Conservation (phyloP, 2,329 filamentous ascomycete genomes). For the Rutstroemia sp. region DNA sequence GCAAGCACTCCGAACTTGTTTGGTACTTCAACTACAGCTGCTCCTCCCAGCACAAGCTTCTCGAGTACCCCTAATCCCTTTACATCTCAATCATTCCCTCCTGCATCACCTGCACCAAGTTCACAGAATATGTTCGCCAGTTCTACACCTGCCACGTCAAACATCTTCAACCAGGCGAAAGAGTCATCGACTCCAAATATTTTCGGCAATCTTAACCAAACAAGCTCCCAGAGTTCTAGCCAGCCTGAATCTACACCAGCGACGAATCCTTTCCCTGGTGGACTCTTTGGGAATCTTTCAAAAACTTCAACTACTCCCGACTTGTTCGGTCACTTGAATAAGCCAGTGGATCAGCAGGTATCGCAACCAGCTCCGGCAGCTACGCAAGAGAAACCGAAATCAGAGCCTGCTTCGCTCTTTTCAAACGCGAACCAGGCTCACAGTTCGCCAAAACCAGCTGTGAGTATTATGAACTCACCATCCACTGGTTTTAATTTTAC, state of each 20-base stretch:
- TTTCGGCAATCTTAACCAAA: constrained; percentile 11
- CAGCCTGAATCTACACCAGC: constrained; percentile 4
- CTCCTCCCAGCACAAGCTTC: background rate
- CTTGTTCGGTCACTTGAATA: constrained; percentile 18
- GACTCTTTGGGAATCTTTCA: background rate
- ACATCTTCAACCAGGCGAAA: background rate
- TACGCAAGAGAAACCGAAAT: background rate
- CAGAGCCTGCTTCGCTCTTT: background rate
- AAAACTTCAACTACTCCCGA: constrained; percentile 6
- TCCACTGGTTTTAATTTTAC: background rate
- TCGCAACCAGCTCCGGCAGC: constrained; percentile 9
- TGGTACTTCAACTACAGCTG: background rate
- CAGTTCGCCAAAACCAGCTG: background rate
- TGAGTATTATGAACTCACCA: background rate
- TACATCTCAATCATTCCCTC: background rate
- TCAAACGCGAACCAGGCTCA: background rate
- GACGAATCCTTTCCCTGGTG: background rate
- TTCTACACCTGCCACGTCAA: background rate
- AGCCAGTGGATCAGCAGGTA: constrained; percentile 15
- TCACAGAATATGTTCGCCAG: background rate
- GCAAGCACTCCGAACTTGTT: background rate
- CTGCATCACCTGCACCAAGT: background rate
- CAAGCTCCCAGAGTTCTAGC: background rate
- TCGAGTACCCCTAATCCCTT: background rate
- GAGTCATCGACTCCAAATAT: constrained; percentile 7